Conservation (phyloP, 768 basidiomycete genomes). For the Naganishia vaughanmartiniae region DNA sequence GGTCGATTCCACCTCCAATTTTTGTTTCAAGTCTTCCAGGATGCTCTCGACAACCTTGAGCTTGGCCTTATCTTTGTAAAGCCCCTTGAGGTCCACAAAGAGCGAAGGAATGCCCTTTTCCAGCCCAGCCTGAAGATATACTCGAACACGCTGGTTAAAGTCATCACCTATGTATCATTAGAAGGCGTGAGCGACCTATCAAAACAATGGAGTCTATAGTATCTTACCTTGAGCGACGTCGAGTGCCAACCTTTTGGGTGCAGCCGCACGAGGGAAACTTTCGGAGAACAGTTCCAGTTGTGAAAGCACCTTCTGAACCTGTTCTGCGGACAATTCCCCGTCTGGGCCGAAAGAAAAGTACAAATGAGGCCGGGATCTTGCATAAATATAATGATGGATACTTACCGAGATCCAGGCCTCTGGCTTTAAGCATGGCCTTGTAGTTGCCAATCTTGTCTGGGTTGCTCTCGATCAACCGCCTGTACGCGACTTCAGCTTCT, state of each 20-base stretch:
- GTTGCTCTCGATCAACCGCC: conserved; percentile 76
- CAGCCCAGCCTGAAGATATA: conserved; percentile 69
- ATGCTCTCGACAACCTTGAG: conserved; percentile 69
- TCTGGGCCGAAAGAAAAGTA: conserved; percentile 52
- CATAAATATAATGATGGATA: conserved; percentile 22
- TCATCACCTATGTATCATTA: conserved; percentile 58
- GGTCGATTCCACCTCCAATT: conserved; percentile 38
- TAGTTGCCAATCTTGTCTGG: conserved; percentile 80
- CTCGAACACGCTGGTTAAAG: conserved; percentile 64
- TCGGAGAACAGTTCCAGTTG: conserved; percentile 63
- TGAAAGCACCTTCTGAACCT: conserved; percentile 57
- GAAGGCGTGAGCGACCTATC: background rate
- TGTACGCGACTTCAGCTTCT: conserved; percentile 79
- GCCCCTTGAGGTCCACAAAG: conserved; percentile 83
- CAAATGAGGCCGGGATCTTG: background rate
- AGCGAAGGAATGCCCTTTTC: conserved; percentile 86
- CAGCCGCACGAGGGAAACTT: conserved; percentile 66
- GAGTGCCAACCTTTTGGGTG: conserved; percentile 72
- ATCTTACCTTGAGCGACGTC: conserved; percentile 60
- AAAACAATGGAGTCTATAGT: background rate
- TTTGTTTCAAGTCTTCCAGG: conserved; percentile 58
- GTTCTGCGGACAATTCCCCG: conserved; percentile 53
- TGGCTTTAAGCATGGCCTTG: conserved; percentile 65
- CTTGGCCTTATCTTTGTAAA: conserved; percentile 69
- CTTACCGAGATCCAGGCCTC: conserved; percentile 67